Evolutionary conservation across 345 rosid species (phyloP).

Genomic region (Gossypium rotundifolium): DNA sequence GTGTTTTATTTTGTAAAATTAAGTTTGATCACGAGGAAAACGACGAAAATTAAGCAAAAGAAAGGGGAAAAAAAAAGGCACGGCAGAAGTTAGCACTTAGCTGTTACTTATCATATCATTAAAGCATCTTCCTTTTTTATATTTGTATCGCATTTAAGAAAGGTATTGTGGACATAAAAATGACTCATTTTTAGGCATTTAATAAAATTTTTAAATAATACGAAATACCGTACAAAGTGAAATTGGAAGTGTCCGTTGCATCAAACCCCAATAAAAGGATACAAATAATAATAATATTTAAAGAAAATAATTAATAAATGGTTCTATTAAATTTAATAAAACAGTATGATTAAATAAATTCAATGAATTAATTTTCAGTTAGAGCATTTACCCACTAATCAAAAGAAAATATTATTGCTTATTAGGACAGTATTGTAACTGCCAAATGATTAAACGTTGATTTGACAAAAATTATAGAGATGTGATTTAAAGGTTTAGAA

Average conservation of each 20-base stretch:
- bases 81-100: background rate
- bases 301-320: background rate
- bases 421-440: background rate
- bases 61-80: background rate
- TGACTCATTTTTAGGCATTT: background rate
- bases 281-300: background rate
- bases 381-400: background rate
- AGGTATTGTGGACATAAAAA: background rate
- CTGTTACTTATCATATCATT: background rate
- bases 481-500: background rate
- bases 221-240: background rate
- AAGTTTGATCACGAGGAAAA: background rate
- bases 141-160: background rate
- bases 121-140: background rate
- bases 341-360: background rate
- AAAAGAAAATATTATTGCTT: background rate
- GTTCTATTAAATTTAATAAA: background rate
- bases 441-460: background rate
- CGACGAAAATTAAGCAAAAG: background rate
- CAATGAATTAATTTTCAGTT: background rate
- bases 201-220: background rate
- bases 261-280: background rate
- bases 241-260: background rate
- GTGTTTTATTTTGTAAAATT: background rate
- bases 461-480: background rate